Evolutionary conservation across 805 yeast genomes (phyloP).

Genomic region (Yarrowia osloensis): DNA sequence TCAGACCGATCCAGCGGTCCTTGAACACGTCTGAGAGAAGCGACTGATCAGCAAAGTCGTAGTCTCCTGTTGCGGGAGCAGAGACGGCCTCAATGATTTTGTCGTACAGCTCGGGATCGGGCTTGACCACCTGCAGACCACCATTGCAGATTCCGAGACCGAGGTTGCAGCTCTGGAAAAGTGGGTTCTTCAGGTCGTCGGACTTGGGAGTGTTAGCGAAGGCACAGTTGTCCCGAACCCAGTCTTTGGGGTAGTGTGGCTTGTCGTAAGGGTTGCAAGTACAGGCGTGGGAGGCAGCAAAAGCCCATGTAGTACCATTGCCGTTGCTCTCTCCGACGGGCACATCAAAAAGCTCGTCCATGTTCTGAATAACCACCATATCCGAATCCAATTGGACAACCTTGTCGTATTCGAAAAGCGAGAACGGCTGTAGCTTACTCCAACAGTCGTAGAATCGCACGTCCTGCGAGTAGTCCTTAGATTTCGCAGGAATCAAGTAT

Average conservation of each 20-base stretch:
- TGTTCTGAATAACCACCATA: conserved; percentile 57
- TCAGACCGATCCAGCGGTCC: conserved; percentile 53
- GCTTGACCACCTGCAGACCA: conserved; percentile 57
- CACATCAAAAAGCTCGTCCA: conserved; percentile 61
- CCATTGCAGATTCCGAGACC: conserved; percentile 59
- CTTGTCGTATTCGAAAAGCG: conserved; percentile 53
- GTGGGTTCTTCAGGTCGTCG: conserved; percentile 46
- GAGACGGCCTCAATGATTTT: conserved; percentile 48
- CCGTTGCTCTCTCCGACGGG: conserved; percentile 43
- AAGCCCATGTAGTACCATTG: conserved; percentile 38
- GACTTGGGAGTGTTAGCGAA: conserved; percentile 46
- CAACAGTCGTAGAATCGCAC: conserved; percentile 61
- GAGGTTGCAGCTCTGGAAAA: conserved; percentile 36
- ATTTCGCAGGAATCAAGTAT: conserved; percentile 48
- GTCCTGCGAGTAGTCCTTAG: conserved; percentile 53
- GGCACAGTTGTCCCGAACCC: conserved; percentile 56
- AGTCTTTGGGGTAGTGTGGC: conserved; percentile 55
- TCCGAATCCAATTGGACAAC: conserved; percentile 61
- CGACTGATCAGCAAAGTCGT: conserved; percentile 62
- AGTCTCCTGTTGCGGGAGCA: conserved; percentile 46
- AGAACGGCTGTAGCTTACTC: conserved; percentile 61
- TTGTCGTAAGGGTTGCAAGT: conserved; percentile 59
- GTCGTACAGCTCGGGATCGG: conserved; percentile 45
- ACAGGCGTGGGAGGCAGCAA: conserved; percentile 64
- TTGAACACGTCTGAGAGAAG: conserved; percentile 56